These are phyloP conservation scores for Lentinula sp. DNA, from an alignment of 768 basidiomycete genomes.

Conservation along the genomic window DNA sequence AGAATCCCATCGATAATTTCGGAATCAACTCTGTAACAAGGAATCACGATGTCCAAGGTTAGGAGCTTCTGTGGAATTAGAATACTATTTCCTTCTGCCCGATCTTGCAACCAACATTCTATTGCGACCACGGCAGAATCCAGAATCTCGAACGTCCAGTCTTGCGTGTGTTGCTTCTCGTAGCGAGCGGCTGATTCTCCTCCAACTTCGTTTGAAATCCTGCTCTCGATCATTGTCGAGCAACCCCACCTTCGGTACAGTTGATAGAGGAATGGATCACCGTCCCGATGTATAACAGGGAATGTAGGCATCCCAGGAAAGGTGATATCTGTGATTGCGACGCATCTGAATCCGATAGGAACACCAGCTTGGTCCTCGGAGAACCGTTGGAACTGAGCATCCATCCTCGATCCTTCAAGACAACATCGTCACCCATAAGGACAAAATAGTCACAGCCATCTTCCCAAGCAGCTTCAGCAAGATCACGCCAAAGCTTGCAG, in stretches of 20 bases:
- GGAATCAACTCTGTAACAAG: conserved; percentile 49
- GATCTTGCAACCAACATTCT: conserved; percentile 27
- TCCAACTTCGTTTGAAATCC: conserved; percentile 39
- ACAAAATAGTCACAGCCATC: conserved; percentile 45
- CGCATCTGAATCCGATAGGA: conserved; percentile 47
- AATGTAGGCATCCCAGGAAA: conserved; percentile 63
- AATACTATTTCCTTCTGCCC: conserved; percentile 5
- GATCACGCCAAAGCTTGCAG: conserved; percentile 49
- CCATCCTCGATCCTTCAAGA: conserved; percentile 48
- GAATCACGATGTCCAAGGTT: conserved; percentile 51
- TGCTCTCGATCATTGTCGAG: conserved; percentile 35
- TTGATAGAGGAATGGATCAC: conserved; percentile 53
- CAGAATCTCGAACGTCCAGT: conserved; percentile 46
- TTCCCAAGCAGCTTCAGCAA: conserved; percentile 40
- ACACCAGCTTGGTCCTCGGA: conserved; percentile 17
- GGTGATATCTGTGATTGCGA: conserved; percentile 47
- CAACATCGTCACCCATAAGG: conserved; percentile 52
- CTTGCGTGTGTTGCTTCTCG: conserved; percentile 31
- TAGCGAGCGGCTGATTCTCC: conserved; percentile 43
- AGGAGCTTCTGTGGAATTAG: conserved; percentile 25
- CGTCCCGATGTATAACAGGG: conserved; percentile 52
- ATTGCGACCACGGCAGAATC: conserved; percentile 31
- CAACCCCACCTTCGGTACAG: conserved; percentile 54
- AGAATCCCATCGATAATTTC: conserved; percentile 38
- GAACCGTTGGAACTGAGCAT: conserved; percentile 30